phyloP scores from a whole-genome alignment of 192 early-diverging fungal species.

The Neocallimastix lanati region DNA sequence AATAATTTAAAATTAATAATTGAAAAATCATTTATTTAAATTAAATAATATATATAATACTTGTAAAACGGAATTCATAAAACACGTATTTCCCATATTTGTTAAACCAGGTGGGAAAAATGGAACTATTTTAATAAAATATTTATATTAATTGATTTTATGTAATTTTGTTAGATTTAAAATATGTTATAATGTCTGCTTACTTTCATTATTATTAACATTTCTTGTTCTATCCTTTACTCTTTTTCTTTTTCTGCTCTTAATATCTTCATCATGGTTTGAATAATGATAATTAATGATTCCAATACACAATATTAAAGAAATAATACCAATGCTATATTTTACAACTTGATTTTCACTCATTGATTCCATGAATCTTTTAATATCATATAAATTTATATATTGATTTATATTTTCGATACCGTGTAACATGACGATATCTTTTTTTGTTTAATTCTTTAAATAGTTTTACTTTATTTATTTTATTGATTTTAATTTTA shows the following conservation, averaged over 20 bases:
- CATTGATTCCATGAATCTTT: neutral
- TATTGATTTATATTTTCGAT: neutral
- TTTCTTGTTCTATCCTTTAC: neutral
- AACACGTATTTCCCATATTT: conserved; percentile 77
- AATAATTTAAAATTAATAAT: no score
- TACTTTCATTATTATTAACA: no score
- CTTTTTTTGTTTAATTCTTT: no score
- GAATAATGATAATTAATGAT: neutral
- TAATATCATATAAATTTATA: neutral
- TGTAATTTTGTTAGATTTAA: no score
- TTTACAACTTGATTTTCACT: neutral
- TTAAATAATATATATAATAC: conserved; percentile 12
- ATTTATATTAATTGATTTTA: no score
- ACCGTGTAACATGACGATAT: neutral
- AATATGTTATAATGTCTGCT: no score
- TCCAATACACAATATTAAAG: neutral
- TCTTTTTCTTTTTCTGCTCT: neutral
- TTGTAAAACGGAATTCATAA: conserved; percentile 72
- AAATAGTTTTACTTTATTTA: no score
- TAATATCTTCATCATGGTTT: neutral
- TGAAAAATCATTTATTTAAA: no score
- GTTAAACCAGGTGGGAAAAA: conserved; percentile 37
- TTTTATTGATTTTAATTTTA: no score
- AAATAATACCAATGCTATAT: neutral
- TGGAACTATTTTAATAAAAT: neutral